phyloP scores from a whole-genome alignment of 495 filamentous ascomycete genomes.

The Trichoderma gamsii region DNA sequence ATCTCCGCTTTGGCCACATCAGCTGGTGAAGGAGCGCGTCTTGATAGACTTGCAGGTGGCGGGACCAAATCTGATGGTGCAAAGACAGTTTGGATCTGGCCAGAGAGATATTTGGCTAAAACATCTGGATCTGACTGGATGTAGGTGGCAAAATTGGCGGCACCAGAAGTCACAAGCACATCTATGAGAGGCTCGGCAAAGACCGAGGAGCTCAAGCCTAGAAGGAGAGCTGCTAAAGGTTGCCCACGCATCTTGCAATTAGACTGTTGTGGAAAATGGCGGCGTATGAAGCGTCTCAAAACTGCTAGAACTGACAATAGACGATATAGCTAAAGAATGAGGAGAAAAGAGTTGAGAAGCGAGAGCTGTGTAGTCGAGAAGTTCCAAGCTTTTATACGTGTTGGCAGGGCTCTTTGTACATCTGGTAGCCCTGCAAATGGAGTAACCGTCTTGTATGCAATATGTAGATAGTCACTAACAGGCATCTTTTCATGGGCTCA shows the following conservation, averaged over 20 bases:
- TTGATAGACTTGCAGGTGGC: not conserved
- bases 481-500: no score
- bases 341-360: no score
- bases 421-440: no score
- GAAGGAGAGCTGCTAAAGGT: not conserved
- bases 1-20: not conserved
- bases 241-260: not conserved
- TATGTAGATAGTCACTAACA: no score
- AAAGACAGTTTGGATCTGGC: conserved; percentile 27
- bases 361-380: no score
- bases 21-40: not conserved
- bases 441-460: no score
- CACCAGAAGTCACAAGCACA: conserved; percentile 22
- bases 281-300: no score
- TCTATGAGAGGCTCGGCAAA: conserved; percentile 18
- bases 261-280: no score
- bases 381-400: no score
- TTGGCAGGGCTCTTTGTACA: no score
- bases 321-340: no score
- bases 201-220: not conserved
- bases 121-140: conserved; percentile 27
- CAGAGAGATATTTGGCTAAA: conserved; percentile 24
- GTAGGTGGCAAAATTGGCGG: conserved; percentile 26
- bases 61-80: conserved; percentile 23
- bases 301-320: no score